Base-by-base conservation (phyloP, 106 monocot species). In the Dendrobium huoshanense region DNA sequence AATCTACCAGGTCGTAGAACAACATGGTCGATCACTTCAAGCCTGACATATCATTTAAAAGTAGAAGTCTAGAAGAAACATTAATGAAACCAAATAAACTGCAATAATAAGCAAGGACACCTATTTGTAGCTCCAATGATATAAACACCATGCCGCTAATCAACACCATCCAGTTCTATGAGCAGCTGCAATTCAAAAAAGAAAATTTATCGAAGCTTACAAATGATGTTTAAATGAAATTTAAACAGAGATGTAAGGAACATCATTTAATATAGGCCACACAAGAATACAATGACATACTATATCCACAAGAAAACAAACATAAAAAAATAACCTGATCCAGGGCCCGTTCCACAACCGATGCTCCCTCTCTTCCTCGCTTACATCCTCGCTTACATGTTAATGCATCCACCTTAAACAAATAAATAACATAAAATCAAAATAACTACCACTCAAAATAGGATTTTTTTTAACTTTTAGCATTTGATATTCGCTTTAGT, bases 71-170 rank as follows among this genome's bases (percentile, higher is more conserved):
- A 24, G 67, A 51, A 67, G 10, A 5, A 76, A 77, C 31, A 51
- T 17, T 24, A 15, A 49, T 31, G 67, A 42, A 49, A 10, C 43
- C 49, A 67, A 40, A 72, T 25, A 20, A 77, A 41, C 19, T 40
- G 3, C 31, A 74, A 40, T 56, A 61, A 20, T 67, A 43, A 79
- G 40, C 37, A 33, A 79, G 11, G 45, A 29, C 42, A 95, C 98
- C 95, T 99, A 81, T 99, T 99, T 77, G 98, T 95, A 47, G 98
- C 95, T 83, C 98, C 98, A 78, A 99, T 90, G 19, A 99, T 90
- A 86, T 85, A 94, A 77, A 99, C 92, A 80, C 95, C 98, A 72
- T 82, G 84, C 13, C 95, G 80, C 31, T 95, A 80, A 80, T 90
- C 93, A 78, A 92, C 92, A 77, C 98, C 98, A 86, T 95, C 98